phyloP scores from a whole-genome alignment of 2,329 filamentous ascomycete species.

The Madurella fahalii region DNA sequence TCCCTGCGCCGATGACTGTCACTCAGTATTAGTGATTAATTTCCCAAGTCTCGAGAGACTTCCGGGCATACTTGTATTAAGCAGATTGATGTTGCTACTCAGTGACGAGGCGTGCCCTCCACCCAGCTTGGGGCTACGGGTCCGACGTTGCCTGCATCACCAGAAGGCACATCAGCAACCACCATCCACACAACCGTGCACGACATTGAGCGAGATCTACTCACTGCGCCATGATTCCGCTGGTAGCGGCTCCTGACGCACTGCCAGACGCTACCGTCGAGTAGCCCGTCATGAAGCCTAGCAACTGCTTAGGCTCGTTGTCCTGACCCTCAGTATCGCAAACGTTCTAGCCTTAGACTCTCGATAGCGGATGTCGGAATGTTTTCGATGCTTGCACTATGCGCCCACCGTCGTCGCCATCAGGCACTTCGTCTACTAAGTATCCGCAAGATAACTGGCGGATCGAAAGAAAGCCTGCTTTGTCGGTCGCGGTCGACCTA shows the following conservation, averaged over 20 bases:
- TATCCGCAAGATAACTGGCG: not conserved
- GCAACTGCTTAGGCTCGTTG: not conserved
- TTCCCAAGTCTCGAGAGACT: not conserved
- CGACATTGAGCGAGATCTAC: not conserved
- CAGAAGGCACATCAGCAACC: not conserved
- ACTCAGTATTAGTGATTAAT: conserved; percentile 18
- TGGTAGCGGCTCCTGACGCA: conserved; percentile 35
- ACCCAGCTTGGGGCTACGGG: conserved; percentile 64
- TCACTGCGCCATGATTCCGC: conserved; percentile 49
- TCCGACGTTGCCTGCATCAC: conserved; percentile 49
- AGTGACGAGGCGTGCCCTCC: conserved; percentile 82
- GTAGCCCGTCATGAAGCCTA: conserved; percentile 51
- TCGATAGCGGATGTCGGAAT: not conserved
- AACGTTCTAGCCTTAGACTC: not conserved
- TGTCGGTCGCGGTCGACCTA: not conserved
- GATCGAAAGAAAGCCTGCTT: not conserved
- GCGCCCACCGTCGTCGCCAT: conserved; percentile 8
- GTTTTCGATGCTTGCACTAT: conserved; percentile 3
- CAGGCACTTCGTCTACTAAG: not conserved
- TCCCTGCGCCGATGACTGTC: conserved; percentile 87
- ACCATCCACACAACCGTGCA: not conserved
- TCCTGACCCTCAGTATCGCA: not conserved
- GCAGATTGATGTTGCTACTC: conserved; percentile 89
- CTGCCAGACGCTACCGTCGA: conserved; percentile 49
- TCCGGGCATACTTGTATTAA: conserved; percentile 77